Evolutionary conservation across 352 stramenopile genomes (phyloP).

Genomic region (Chrysophaeum taylorii): DNA sequence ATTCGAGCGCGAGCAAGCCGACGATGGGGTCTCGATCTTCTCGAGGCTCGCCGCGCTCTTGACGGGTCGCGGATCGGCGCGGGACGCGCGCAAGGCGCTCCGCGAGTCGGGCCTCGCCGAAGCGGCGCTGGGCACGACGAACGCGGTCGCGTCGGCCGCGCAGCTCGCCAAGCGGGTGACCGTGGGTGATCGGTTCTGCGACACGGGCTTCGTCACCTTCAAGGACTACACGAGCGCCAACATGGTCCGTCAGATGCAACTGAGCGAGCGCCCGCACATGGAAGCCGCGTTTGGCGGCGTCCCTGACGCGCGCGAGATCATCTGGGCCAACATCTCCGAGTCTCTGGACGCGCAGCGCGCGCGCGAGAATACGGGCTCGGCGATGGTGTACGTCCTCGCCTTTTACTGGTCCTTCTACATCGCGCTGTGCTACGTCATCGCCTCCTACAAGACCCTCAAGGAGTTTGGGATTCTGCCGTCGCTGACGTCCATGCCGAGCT

Average conservation of each 20-base stretch:
- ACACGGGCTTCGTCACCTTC: slow-evolving; percentile 11
- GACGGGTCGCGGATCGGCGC: too few species aligned
- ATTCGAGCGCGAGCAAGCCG: too few species aligned
- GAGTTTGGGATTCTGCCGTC: background rate
- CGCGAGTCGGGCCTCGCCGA: too few species aligned
- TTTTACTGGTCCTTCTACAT: background rate
- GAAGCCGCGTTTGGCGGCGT: background rate
- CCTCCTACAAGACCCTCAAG: background rate
- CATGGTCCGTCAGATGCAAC: slow-evolving; percentile 4
- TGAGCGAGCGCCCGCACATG: background rate
- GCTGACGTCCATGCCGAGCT: background rate
- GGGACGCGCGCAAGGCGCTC: too few species aligned
- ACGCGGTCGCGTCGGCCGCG: too few species aligned
- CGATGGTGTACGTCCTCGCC: background rate
- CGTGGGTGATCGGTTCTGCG: background rate
- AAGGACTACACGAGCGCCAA: background rate
- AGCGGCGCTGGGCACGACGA: too few species aligned
- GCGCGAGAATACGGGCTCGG: background rate
- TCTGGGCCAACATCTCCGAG: background rate
- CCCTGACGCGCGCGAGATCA: background rate
- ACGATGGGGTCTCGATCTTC: too few species aligned
- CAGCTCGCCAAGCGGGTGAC: too few species aligned
- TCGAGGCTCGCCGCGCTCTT: too few species aligned
- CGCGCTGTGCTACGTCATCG: background rate
- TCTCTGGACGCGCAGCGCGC: background rate